Evolutionary conservation across 2,329 filamentous ascomycete genomes (phyloP), one percentile per base, ranked within the genome.

Genomic region (Aspergillus tanneri): DNA sequence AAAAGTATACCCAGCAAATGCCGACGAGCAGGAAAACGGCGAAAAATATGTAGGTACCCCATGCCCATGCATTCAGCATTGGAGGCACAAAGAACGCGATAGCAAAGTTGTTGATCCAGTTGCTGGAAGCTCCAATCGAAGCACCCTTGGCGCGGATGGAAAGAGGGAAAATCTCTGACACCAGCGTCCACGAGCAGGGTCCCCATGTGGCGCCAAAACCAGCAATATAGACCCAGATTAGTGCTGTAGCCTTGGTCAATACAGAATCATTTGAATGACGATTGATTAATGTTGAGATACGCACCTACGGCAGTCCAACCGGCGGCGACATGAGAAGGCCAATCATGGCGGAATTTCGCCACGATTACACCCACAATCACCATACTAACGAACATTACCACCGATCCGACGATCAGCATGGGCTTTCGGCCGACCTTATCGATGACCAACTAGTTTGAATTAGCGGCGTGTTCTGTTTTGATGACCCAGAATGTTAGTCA

Each of bases 31-130:
- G 53, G 47, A 62, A 62, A 4, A n/a, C 60, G 2, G 59, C 61
- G 21, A 65, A 64, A 47, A 64, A 64, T 25, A 66, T 62, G 9
- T 62, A 66, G 0, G 63, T 66, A 2, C 61, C 59, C 54, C 56
- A 66, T 43, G 57, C 41, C 54, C 57, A 59, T 14, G 47, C 37
- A 6, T 57, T 30, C 1, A 64, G 53, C 60, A 65, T 64, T 0
- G 57, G 57, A 0, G 62, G 61, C 2, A 63, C 58, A 18, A 60
- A 63, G 45, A 64, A 62, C 0, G 62, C 62, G 14, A 65, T 62
- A 11, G 57, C 60, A 14, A 64, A 63, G 47, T 62, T 65, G 52
- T 62, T 63, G 38, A 65, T 47, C 61, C 62, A 65, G 54, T 66
- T 65, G 25, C 58, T 60, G 5, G 59, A 61, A 1, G 61, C 62